Base-by-base conservation (phyloP, 495 filamentous ascomycete genomes). In the Gamarada debralockiae region DNA sequence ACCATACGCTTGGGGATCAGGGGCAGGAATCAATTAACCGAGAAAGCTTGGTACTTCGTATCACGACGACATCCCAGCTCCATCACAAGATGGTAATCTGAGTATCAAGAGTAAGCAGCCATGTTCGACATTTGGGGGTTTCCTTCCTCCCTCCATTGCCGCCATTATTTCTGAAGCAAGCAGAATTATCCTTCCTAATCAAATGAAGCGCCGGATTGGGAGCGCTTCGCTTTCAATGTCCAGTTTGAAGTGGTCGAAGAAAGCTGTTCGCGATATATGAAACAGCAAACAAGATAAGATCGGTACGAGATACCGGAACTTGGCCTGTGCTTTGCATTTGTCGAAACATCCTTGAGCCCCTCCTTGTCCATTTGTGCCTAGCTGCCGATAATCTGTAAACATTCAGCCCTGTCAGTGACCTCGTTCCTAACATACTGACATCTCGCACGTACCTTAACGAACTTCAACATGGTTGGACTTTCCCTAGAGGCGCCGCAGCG, bases 1-100 rank as follows among this genome's bases (percentile, higher is more conserved):
- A 39, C 17, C 12, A 5, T 21, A 24, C 47, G 47, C 47, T 37
- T 38, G 47, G 47, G 29, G 47, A 49, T 49, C 47, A 49, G 47
- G 31, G 47, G 47, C 47, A 37, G 33, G 47, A 9, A 14, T 21
- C 15, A 21, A 4, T 48, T 49, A 49, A 44, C 15, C 47, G 47
- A 49, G 27, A 14, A 49, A 49, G 47, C 44, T 47, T 47, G 44
- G 44, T 47, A 47, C 6, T 5, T 44, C 6, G 38, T 8, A 34
- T 34, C 31, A n/a, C 8, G 31, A 40, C 18, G 14, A 40, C 14
- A 5, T 15, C 6, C 37, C 14, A 15, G 31, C n/a, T 40, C 4
- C 18, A 40, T 15, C 37, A 20, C 4, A 40, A n/a, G 18, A 20
- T n/a, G n/a, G n/a, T n/a, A 15, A 40, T 14, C 4, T n/a, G 14